These are phyloP conservation scores for Collybiopsis confluens DNA, from an alignment of 768 basidiomycete genomes.

Conservation along the genomic window DNA sequence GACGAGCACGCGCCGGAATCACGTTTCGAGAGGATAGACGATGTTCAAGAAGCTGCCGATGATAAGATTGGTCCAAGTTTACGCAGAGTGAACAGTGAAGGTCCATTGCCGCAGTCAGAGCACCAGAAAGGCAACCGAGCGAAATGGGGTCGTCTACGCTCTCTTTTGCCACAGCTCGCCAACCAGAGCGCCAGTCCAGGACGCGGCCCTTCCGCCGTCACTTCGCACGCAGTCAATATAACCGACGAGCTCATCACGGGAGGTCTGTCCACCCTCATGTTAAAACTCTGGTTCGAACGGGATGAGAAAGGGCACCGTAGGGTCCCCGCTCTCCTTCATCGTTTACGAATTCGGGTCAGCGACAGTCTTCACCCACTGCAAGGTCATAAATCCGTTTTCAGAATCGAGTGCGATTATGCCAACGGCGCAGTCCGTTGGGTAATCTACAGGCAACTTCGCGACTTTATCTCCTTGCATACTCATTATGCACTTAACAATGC, in stretches of 20 bases:
- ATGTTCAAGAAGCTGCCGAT: slow-evolving; percentile 8
- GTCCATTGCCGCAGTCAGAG: slow-evolving; percentile 18
- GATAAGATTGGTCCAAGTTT: slow-evolving; percentile 6
- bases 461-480: slow-evolving; percentile 85
- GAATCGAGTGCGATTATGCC: slow-evolving; percentile 95
- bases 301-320: slow-evolving; percentile 84
- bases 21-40: slow-evolving; percentile 20
- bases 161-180: slow-evolving; percentile 56
- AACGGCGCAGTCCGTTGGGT: slow-evolving; percentile 93
- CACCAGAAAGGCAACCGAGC: slow-evolving; percentile 22
- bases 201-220: slow-evolving; percentile 42
- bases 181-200: slow-evolving; percentile 28
- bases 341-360: slow-evolving; percentile 78
- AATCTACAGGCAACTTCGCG: slow-evolving; percentile 87
- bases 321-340: slow-evolving; percentile 73
- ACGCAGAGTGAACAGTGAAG: slow-evolving; percentile 1
- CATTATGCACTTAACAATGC: slow-evolving; percentile 87
- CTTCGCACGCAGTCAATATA: slow-evolving; percentile 60
- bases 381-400: slow-evolving; percentile 73
- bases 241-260: slow-evolving; percentile 80
- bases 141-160: slow-evolving; percentile 64
- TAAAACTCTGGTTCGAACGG: slow-evolving; percentile 80
- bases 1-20: slow-evolving; percentile 37
- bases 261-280: slow-evolving; percentile 73
- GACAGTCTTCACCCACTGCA: slow-evolving; percentile 83